Evolutionary conservation across 345 rosid species (phyloP), one percentile per base, ranked within the genome.

Genomic region (Cardamine chenopodiifolia): DNA sequence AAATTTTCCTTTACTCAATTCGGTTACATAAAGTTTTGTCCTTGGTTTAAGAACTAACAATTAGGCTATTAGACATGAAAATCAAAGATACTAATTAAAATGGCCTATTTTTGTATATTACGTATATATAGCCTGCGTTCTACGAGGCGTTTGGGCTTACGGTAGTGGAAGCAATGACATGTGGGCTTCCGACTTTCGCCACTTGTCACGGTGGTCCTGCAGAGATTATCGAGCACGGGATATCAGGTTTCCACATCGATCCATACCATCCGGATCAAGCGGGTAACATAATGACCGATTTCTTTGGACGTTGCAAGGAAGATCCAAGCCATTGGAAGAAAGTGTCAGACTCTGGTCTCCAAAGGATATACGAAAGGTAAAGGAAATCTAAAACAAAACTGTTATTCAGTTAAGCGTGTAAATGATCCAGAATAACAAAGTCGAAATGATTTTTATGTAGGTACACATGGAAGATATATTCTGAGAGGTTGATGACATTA

Each of bases 81-180:
- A 15, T 6, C 3, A 40, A 54, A 6, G 6, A 59, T 20, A 56
- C 45, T 53, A n/a, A 28, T 12, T 45, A 28, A 40, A 19, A 11
- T 54, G 29, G 52, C 44, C 1, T 37, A 19, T 49, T 19, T 25
- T 25, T 68, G 79, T 66, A 2, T 53, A 2, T 3, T 22, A 22
- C 39, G 52, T 22, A 18, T 40, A 57, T 74, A 72, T 84, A 96
- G 98, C 99, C 99, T 75, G 99, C 99, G 1, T 88, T 96, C 78
- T 96, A 96, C 45, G 99, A 96, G 90, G 97, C 93, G 25, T 96
- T 92, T 79, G 99, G 99, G 55, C 92, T 96, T 58, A 96, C 98
- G 3, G 98, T 96, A 14, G 90, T 89, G 74, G 97, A 96, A 83
- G 94, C 97, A 70, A 96, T 96, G 99, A 92, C 96, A n/a, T 89